phyloP scores from a whole-genome alignment of 2,329 filamentous ascomycete genomes.

The Clarireedia paspali region DNA sequence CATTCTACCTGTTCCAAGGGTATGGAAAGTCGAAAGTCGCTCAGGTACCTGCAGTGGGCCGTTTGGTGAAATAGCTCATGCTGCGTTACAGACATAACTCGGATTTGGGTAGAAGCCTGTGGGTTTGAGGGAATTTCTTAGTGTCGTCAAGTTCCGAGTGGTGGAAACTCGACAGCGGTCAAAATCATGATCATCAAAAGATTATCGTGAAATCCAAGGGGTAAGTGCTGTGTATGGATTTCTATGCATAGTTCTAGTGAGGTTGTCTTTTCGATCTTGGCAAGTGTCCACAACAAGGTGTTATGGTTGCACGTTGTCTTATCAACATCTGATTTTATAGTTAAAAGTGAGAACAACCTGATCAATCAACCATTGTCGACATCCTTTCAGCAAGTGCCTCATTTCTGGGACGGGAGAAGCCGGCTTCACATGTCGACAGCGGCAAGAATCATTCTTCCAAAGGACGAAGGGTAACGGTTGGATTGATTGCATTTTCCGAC shows the following conservation, averaged over 20 bases:
- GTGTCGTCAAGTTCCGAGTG: background rate
- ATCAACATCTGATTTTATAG: background rate
- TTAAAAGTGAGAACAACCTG: background rate
- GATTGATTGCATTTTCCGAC: background rate
- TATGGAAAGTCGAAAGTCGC: background rate
- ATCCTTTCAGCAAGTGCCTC: background rate
- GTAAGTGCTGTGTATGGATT: conserved; percentile 3
- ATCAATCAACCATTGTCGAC: background rate
- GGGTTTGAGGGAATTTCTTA: conserved; percentile 2
- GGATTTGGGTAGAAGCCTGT: background rate
- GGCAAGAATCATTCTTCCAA: background rate
- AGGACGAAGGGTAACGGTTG: background rate
- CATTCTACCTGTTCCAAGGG: background rate
- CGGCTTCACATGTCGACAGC: conserved; percentile 1
- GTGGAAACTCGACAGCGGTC: background rate
- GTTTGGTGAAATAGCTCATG: conserved; percentile 3
- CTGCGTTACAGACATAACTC: background rate
- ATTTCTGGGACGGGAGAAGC: background rate
- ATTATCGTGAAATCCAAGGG: conserved; percentile 3
- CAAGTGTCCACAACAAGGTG: background rate
- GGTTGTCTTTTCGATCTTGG: background rate
- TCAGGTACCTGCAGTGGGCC: background rate
- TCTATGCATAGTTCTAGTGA: background rate
- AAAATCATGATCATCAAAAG: background rate
- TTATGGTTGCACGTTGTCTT: background rate